phyloP scores from a whole-genome alignment of 495 filamentous ascomycete genomes.

The Penicillium malachiteum region DNA sequence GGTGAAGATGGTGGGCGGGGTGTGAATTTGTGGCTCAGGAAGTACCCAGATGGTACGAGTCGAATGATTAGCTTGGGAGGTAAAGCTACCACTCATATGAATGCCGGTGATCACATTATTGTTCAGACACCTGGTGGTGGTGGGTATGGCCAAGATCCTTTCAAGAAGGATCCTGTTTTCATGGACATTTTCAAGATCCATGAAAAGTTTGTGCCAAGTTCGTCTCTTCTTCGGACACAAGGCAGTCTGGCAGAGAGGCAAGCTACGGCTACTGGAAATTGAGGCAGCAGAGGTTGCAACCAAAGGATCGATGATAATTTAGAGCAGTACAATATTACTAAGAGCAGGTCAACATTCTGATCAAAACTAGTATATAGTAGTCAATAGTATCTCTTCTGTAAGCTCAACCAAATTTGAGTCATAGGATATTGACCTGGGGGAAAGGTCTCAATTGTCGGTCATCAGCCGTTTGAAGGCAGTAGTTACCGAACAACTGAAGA shows the following conservation, averaged over 20 bases:
- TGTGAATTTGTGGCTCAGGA: conserved; percentile 48
- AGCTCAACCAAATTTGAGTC: too few species aligned
- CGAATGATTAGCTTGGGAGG: conserved; percentile 72
- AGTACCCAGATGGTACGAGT: conserved; percentile 40
- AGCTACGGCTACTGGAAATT: too few species aligned
- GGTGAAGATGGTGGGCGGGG: conserved; percentile 61
- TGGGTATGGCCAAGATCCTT: conserved; percentile 32
- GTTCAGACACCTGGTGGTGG: conserved; percentile 49
- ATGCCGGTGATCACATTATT: conserved; percentile 77
- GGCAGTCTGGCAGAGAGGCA: background rate
- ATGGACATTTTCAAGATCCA: conserved; percentile 9
- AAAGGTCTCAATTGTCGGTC: too few species aligned
- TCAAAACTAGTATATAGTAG: too few species aligned
- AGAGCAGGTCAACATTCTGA: too few species aligned
- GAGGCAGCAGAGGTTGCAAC: too few species aligned
- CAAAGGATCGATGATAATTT: too few species aligned
- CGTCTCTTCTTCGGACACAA: background rate
- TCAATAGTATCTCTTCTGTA: too few species aligned
- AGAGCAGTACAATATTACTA: too few species aligned
- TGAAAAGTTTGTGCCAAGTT: conserved; percentile 7
- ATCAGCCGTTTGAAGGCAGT: too few species aligned
- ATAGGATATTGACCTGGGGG: too few species aligned
- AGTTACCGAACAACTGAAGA: too few species aligned
- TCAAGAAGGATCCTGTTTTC: conserved; percentile 4
- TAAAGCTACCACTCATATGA: conserved; percentile 82